These are phyloP conservation scores for Fusarium phyllophilum DNA, from an alignment of 2,329 filamentous ascomycete genomes.

Conservation along the genomic window DNA sequence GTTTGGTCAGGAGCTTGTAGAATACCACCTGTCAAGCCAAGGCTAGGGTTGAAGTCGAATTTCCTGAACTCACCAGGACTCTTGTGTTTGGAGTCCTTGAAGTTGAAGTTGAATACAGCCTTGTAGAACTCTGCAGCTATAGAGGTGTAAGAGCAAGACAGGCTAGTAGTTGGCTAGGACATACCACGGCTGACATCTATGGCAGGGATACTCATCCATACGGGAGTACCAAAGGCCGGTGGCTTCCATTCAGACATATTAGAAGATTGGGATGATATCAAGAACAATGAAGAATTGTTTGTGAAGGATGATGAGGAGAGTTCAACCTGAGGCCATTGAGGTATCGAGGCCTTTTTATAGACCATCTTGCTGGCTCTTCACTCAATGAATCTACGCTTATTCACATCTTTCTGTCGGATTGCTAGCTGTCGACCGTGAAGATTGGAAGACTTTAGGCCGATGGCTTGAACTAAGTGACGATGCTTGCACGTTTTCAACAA, in stretches of 20 bases:
- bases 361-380: background rate
- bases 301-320: background rate
- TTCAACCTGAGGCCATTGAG: background rate
- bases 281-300: background rate
- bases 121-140: conserved; percentile 45
- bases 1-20: conserved; percentile 41
- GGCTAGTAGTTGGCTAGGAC: background rate
- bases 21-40: conserved; percentile 45
- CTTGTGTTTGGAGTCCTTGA: conserved; percentile 27
- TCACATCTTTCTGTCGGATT: background rate
- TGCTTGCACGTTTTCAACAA: conserved; percentile 33
- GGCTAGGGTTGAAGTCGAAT: conserved; percentile 46
- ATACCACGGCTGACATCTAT: conserved; percentile 42
- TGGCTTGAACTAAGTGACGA: conserved; percentile 35
- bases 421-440: conserved; percentile 8
- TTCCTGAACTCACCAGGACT: conserved; percentile 28
- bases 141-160: background rate
- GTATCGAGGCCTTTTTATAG: conserved; percentile 28
- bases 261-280: background rate
- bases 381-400: background rate
- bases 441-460: conserved; percentile 30
- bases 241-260: conserved; percentile 46
- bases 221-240: conserved; percentile 43
- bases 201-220: conserved; percentile 46
- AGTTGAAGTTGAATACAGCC: conserved; percentile 43